Evolutionary conservation across 1,284 basidiomycete genomes (phyloP), one percentile per base, ranked within the genome.

Genomic region (Kalmanozyma brasiliensis): DNA sequence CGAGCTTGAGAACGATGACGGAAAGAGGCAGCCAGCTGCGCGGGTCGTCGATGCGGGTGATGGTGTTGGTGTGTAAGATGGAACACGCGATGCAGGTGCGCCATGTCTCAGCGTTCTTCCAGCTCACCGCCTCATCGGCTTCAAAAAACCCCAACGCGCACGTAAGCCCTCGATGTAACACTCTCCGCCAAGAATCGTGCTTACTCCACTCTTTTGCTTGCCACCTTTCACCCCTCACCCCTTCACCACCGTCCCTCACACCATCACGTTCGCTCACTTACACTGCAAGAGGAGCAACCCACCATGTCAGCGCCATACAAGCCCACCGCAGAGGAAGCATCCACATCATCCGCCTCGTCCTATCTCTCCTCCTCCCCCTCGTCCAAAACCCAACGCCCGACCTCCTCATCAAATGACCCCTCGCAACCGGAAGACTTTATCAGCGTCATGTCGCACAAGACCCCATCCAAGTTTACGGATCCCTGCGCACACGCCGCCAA

Each of bases 401-500:
- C 33, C 20, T 23, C 32, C 8, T 2, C 41, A 7, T 2, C 32
- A 6, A 4, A 10, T 1, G 66, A 69, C 24, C 53, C 59, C 8
- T 33, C 35, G 14, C 48, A 69, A 30, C 74, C 75, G 11, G 49
- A 62, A 19, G 76, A 77, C 47, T 55, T 75, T 38, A 52, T 75
- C 45, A 45, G 55, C 20, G 66, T 76, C 20, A 69, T 74, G 65
- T 64, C 58, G 14, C 55, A 71, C 56, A 78, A 79, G 35, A 64
- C 69, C 8, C 66, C 76, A 6, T 68, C 67, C 22, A 75, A 79
- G 52, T 79, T 48, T 42, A 73, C 72, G 13, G 79, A 81, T 41
- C 79, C 79, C 0, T 81, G 80, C 47, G 73, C 70, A 24, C 63
- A 76, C n/a, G 80, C 80, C 0, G 76, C 79, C 22, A 63, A 74